phyloP scores from a whole-genome alignment of 305 asterid species.

The Rubia peregrina region DNA sequence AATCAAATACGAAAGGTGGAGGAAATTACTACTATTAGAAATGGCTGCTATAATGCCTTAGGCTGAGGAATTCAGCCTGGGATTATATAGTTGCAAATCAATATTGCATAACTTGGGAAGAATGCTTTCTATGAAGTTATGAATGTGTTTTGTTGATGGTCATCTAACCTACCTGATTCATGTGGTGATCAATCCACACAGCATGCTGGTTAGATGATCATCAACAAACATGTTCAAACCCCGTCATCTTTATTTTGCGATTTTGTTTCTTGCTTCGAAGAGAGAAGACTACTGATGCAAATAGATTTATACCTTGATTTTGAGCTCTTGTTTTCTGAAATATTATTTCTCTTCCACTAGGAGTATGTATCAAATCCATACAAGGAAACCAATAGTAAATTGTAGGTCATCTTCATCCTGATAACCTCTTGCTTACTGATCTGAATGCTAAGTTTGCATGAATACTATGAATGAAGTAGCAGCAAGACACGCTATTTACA shows the following conservation, averaged over 20 bases:
- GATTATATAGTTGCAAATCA: too few relatives aligned
- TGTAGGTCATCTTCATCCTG: background rate
- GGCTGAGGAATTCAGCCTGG: background rate
- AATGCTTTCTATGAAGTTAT: background rate
- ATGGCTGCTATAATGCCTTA: background rate
- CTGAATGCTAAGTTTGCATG: background rate
- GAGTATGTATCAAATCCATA: background rate
- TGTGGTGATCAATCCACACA: background rate
- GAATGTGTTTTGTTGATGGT: slow-evolving; percentile 10
- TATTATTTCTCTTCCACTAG: background rate
- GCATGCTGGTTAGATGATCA: slow-evolving; percentile 11
- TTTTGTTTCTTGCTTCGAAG: background rate
- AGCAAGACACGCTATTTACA: background rate
- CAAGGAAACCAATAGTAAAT: background rate
- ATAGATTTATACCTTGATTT: background rate
- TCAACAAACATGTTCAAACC: slow-evolving; percentile 5
- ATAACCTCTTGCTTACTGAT: background rate
- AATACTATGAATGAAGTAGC: too few relatives aligned
- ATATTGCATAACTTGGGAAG: background rate
- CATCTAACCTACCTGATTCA: background rate
- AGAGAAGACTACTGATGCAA: background rate
- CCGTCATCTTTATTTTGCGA: background rate
- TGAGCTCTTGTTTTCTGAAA: background rate
- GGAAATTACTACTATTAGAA: background rate
- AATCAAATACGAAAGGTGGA: background rate